Evolutionary conservation across 2,329 filamentous ascomycete species (phyloP), one percentile per base, ranked within the genome.

Genomic region (Fusarium pilosicola): DNA sequence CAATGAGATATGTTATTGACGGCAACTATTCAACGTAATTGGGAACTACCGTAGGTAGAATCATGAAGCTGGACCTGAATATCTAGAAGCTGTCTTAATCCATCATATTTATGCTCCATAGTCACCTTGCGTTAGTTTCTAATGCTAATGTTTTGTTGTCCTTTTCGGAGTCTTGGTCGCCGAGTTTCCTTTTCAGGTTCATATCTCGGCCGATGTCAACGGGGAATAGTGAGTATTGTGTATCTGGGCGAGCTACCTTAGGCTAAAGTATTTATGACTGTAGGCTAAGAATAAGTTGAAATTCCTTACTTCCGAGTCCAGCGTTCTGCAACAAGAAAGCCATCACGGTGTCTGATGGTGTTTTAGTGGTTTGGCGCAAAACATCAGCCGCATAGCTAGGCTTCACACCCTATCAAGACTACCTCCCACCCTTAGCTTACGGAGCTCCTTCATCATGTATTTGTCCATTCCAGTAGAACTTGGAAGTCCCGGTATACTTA

Each of bases 131-230:
- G 49, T 45, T 56, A 20, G 22, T 39, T 60, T 42, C 38, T 60
- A 57, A 56, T 60, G 73, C 38, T 60, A 57, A 56, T 62, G 73
- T 68, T 39, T 76, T 69, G 75, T 59, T 78, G 74, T 76, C 77
- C 76, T 78, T 74, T 72, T 78, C 77, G 77, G 77, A 78, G 60
- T 71, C 68, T 76, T 74, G 54, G 32, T 56, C 63, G 71, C 77
- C 76, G 77, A 55, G 58, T 78, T 78, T 71, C 77, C 73, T 61
- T 59, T 77, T 74, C 65, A 68, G 74, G 58, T 46, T 60, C 57
- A 41, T n/a, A 65, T 64, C 45, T 65, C 59, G 57, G 58, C 28
- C 44, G 38, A 44, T 32, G 32, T 70, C 24, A 62, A 65, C 59
- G 14, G 36, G 46, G 39, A 55, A 44, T 59, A 36, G 66, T 54